phyloP scores from a whole-genome alignment of 768 basidiomycete genomes.

The Xerocomellus chrysenteron region DNA sequence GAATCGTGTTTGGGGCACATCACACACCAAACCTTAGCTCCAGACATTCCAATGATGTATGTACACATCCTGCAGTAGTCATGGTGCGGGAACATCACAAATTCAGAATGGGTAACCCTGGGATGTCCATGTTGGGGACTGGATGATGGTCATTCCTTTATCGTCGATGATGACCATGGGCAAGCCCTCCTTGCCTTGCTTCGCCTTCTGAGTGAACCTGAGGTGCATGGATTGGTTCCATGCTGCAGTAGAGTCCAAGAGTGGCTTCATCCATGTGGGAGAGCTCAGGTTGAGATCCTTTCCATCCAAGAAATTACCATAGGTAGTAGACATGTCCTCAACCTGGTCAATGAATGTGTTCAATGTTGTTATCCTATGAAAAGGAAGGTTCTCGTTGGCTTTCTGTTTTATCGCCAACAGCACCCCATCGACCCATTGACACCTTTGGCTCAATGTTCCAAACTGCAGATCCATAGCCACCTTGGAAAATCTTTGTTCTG shows the following conservation, averaged over 20 bases:
- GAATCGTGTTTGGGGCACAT: neutral
- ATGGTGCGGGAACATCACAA: neutral
- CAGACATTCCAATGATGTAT: neutral
- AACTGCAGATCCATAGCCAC: neutral
- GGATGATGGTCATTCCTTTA: neutral
- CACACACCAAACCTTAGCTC: neutral
- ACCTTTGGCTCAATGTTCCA: neutral
- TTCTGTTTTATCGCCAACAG: no score
- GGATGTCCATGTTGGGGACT: neutral
- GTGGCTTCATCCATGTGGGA: neutral
- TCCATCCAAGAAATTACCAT: neutral
- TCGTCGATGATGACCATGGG: neutral
- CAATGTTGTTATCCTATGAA: neutral
- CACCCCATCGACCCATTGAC: neutral
- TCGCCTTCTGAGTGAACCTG: no score
- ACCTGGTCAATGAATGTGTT: neutral
- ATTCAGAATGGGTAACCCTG: neutral
- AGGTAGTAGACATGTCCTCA: neutral
- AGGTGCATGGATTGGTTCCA: neutral
- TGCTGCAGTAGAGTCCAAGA: neutral
- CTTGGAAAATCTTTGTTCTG: neutral
- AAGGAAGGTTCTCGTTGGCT: neutral
- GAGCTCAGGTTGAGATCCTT: neutral
- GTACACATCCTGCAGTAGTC: constrained; percentile 1
- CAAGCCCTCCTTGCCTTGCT: neutral